phyloP scores from a whole-genome alignment of 306 rosid species.

The Citrullus amarus region DNA sequence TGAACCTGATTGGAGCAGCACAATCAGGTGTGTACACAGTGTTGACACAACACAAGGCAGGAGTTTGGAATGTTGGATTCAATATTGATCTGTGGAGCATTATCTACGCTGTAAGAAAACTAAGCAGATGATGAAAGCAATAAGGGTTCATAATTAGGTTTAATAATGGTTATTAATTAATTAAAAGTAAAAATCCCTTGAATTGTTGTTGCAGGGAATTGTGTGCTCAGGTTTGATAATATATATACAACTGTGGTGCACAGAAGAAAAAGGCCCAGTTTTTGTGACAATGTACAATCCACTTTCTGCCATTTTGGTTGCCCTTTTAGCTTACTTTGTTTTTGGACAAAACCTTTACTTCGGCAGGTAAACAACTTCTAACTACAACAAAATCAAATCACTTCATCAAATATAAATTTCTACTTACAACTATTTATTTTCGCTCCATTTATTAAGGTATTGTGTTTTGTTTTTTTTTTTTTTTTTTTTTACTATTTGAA shows the following conservation, averaged over 20 bases:
- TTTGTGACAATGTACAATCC: slow-evolving; percentile 75
- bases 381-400: too few relatives aligned
- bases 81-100: slow-evolving; percentile 61
- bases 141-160: too few relatives aligned
- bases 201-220: slow-evolving; percentile 39
- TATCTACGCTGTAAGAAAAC: slow-evolving; percentile 55
- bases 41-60: slow-evolving; percentile 28
- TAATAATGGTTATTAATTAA: too few relatives aligned
- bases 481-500: too few relatives aligned
- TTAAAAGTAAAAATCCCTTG: too few relatives aligned
- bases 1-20: slow-evolving; percentile 58
- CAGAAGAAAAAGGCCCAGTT: slow-evolving; percentile 66
- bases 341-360: slow-evolving; percentile 62
- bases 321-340: slow-evolving; percentile 61
- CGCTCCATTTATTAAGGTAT: too few relatives aligned
- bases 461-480: too few relatives aligned
- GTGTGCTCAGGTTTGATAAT: slow-evolving; percentile 33
- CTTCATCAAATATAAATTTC: too few relatives aligned
- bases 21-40: slow-evolving; percentile 60
- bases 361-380: slow-evolving; percentile 41
- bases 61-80: slow-evolving; percentile 60
- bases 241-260: slow-evolving; percentile 70
- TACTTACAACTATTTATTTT: too few relatives aligned
- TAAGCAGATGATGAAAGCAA: too few relatives aligned
- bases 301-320: slow-evolving; percentile 45